A percentile compares a stretch with the other conserved stretches of the same genome.
phyloP scores from a whole-genome alignment of 1,284 basidiomycete genomes.

The Phenoliferia sp. region DNA sequence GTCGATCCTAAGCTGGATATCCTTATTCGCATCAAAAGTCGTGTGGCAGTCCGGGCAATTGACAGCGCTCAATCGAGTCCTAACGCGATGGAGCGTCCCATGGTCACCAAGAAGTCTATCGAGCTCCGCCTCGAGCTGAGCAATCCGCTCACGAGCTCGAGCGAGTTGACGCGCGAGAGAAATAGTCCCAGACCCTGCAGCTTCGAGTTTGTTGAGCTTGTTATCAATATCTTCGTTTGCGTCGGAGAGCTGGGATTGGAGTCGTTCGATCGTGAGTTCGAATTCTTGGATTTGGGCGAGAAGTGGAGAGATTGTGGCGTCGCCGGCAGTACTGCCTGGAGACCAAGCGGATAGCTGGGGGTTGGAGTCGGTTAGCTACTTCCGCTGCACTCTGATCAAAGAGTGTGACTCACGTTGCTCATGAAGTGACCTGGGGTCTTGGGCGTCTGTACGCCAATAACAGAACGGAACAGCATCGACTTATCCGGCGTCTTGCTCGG shows the following conservation, averaged over 20 bases:
- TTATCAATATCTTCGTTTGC: conserved; percentile 79
- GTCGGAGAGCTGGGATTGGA: conserved; percentile 61
- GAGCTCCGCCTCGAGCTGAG: conserved; percentile 60
- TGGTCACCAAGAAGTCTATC: conserved; percentile 33
- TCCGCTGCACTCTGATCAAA: no score
- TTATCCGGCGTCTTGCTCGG: conserved; percentile 33
- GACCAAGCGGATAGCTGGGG: conserved; percentile 24
- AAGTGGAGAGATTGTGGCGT: conserved; percentile 36
- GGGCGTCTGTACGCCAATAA: conserved; percentile 53
- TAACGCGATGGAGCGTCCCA: conserved; percentile 25
- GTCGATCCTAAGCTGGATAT: conserved; percentile 23
- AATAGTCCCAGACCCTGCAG: conserved; percentile 62
- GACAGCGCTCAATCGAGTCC: conserved; percentile 35
- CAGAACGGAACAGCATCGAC: conserved; percentile 45
- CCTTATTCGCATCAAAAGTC: conserved; percentile 34
- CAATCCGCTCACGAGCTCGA: conserved; percentile 58
- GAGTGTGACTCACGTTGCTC: conserved; percentile 57
- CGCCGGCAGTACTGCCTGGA: conserved; percentile 18
- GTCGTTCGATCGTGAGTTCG: conserved; percentile 31
- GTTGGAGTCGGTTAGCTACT: no score
- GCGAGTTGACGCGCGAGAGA: conserved; percentile 55
- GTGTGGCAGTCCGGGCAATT: conserved; percentile 41
- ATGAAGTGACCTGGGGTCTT: conserved; percentile 56
- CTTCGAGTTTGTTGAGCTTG: conserved; percentile 72
- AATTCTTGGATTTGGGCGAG: conserved; percentile 46